Base-by-base conservation (phyloP, 495 filamentous ascomycete genomes). In the Neurospora tetrasperma region DNA sequence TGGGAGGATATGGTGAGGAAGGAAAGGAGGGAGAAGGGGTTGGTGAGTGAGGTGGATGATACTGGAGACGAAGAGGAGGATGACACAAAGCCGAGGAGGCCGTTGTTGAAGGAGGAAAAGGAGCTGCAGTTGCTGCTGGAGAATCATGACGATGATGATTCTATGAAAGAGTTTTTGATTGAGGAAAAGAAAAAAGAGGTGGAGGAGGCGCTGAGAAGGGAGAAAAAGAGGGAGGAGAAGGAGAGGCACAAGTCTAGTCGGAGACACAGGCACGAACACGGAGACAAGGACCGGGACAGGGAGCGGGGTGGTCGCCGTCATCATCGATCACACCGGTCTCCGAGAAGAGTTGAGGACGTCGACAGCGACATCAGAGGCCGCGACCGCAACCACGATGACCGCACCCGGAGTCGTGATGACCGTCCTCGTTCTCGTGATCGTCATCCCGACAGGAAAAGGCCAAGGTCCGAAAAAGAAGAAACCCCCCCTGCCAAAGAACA, bases 71-170 rank as follows among this genome's bases (percentile, higher is more conserved):
- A 79, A 16, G 83, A 84, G 10, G 75, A 70, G 41, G 79, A 83
- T 44, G 82, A 83, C 70, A 76, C 78, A 35, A 82, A 81, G 69
- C 78, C 80, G 18, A 81, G 82, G 35, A 76, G 83, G 46, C 84
- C 78, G 20, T 44, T 83, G 84, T 76, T 87, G 72, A 84, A 85
- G 74, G 84, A 90, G 75, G 95, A 98, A 82, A 84, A 82, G 62
- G 95, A 98, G 79, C 79, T 98, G 62, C 88, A 87, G 72, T 88
- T 89, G 70, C 78, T 98, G 76, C 89, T 96, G 20, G 82, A 85
- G 73, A 89, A 94, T 23, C 91, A 96, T 75, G 95, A 98, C 75
- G 94, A 98, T 31, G 96, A 98, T 76, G 95, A 99, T 82, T 95
- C 96, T 3, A 98, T 98, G 96, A 98, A 97, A 82, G 88, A 89